Conservation (phyloP, 495 filamentous ascomycete genomes). For the Clohesyomyces aquaticus region DNA sequence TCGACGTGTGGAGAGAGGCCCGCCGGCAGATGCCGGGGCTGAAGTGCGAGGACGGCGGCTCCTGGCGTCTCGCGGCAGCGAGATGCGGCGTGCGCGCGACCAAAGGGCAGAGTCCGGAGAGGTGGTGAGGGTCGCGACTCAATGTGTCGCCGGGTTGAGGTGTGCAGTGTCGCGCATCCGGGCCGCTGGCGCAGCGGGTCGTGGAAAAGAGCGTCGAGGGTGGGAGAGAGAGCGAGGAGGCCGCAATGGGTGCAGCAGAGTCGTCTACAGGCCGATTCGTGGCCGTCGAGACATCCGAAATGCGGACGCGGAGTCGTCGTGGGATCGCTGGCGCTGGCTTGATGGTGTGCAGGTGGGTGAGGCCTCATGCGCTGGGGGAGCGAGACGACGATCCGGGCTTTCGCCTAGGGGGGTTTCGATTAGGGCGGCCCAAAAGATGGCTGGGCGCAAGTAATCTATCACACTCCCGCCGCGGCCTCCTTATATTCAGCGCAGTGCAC, state of each 20-base stretch:
- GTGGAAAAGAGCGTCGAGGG: slow-evolving; percentile 26
- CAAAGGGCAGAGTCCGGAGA: neutral
- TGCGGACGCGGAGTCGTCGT: slow-evolving; percentile 5
- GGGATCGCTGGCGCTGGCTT: slow-evolving; percentile 10
- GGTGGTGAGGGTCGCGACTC: neutral
- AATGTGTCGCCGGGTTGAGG: slow-evolving; percentile 21
- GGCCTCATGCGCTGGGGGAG: slow-evolving; percentile 15
- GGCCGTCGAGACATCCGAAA: slow-evolving; percentile 19
- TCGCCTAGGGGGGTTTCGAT: slow-evolving; percentile 18
- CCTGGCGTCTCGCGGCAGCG: neutral
- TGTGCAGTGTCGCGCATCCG: slow-evolving; percentile 39
- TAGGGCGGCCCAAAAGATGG: slow-evolving; percentile 5
- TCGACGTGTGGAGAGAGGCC: neutral
- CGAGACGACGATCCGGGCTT: slow-evolving; percentile 22
- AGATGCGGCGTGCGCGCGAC: slow-evolving; percentile 18
- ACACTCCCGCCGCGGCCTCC: neutral
- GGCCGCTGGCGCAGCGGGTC: slow-evolving; percentile 21
- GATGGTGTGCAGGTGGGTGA: slow-evolving; percentile 14
- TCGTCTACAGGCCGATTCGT: slow-evolving; percentile 11
- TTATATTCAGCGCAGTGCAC: neutral
- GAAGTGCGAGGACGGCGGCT: slow-evolving; percentile 25
- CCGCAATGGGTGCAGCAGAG: slow-evolving; percentile 27
- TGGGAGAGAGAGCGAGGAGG: too few species aligned
- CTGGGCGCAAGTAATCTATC: slow-evolving; percentile 32
- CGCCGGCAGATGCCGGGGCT: slow-evolving; percentile 40